A percentile compares a stretch with the other conserved stretches of the same genome.
phyloP scores from a whole-genome alignment of 495 filamentous ascomycete species.

The Barbatosphaeria neglecta region DNA sequence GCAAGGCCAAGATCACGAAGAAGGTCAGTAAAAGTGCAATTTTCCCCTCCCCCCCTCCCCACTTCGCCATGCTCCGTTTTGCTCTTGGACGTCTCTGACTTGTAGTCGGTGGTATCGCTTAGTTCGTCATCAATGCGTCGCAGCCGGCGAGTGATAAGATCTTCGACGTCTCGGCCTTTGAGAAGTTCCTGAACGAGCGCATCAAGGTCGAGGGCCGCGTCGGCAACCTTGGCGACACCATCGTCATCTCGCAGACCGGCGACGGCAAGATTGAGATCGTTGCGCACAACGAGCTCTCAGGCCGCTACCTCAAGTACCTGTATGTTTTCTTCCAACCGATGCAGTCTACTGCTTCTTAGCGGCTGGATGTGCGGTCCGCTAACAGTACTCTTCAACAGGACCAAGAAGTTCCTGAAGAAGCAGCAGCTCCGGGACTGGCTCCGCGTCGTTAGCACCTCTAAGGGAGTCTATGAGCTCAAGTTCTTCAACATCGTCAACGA shows the following conservation, averaged over 20 bases:
- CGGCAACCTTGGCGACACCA: slow-evolving; percentile 90
- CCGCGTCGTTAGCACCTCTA: slow-evolving; percentile 90
- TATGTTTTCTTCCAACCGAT: slow-evolving; percentile 34
- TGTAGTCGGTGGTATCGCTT: slow-evolving; percentile 4
- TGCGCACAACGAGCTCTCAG: slow-evolving; percentile 94
- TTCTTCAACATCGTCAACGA: slow-evolving; percentile 99
- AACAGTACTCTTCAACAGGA: slow-evolving; percentile 50
- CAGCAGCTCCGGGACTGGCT: slow-evolving; percentile 99
- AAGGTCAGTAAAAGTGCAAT: slow-evolving; percentile 37
- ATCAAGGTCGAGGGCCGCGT: slow-evolving; percentile 99
- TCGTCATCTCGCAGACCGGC: slow-evolving; percentile 77
- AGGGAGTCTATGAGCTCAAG: slow-evolving; percentile 96
- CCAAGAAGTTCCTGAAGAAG: slow-evolving; percentile 99
- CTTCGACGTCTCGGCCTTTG: slow-evolving; percentile 96
- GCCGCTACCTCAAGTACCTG: slow-evolving; percentile 99
- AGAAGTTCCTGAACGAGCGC: slow-evolving; percentile 99
- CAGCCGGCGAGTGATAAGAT: slow-evolving; percentile 98
- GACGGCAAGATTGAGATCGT: slow-evolving; percentile 98
- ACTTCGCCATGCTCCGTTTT: background rate
- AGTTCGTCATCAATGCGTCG: slow-evolving; percentile 98
- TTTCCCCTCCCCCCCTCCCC: no score
- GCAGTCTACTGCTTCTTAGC: background rate
- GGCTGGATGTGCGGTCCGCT: slow-evolving; percentile 1
- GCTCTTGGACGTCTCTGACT: slow-evolving; percentile 4
- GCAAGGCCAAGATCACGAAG: slow-evolving; percentile 44